Evolutionary conservation across 257 asterid genomes (phyloP), one percentile per base, ranked within the genome.

Genomic region (Ehretia macrophylla): DNA sequence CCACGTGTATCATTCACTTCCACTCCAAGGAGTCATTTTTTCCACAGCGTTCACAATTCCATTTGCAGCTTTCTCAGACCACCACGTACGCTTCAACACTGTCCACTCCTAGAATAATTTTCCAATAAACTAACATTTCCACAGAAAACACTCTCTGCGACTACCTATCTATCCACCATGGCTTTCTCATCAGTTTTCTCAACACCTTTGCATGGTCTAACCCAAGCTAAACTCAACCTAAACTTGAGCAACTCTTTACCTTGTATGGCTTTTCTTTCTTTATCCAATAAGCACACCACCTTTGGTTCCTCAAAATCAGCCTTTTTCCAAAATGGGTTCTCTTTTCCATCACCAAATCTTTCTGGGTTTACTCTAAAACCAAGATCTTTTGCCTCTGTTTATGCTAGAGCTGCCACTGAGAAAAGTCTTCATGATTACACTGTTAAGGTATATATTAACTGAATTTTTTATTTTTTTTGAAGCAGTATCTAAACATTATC

Each of bases 391-490:
- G 64, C 80, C 19, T 65, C 83, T 48, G 66, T 88, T 46, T 55
- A 39, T 51, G 94, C 98, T 32, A 79, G 85, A 78, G 93, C 97
- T 71, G 97, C 98, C 66, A 82, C 93, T 0, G 97, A 72, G 68
- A 86, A 88, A 73, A 59, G 85, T 42, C 48, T 91, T 8, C 72
- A 91, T 77, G 98, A 91, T 69, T 91, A 78, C 68, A 79, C 82
- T 21, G 98, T 91, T 0, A 86, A 91, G 96, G 98, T 88, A 39
- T 47, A 4, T n/a, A 11, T 17, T 18, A 45, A 14, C 52, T 44
- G 21, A 13, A 13, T 47, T 37, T n/a, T n/a, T n/a, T n/a, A n/a
- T n/a, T n/a, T 27, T 27, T 27, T 27, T 27, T 27, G 35, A 27
- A 27, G 4, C 6, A 27, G 6, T 27, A 27, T 27, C n/a, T n/a